Evolutionary conservation across 345 rosid species (phyloP), one percentile per base, ranked within the genome.

Genomic region (Moricandia arvensis): DNA sequence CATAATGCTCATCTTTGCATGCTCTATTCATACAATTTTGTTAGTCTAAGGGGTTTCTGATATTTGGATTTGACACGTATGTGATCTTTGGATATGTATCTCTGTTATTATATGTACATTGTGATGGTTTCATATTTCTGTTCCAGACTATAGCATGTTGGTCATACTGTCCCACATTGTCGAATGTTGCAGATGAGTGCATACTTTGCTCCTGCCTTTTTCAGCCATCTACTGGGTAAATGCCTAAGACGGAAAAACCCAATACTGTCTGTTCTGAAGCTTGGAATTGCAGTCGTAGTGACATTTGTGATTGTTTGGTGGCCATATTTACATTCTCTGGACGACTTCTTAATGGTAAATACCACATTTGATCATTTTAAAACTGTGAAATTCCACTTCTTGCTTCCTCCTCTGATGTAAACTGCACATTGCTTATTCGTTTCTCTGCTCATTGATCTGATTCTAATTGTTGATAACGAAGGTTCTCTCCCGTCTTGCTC

Each of bases 401-500:
- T 69, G 75, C 38, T 63, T 63, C 38, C 17, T 63, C 72, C 33
- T 70, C 31, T 64, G 59, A 24, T 71, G 67, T 58, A 26, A 69
- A 29, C 45, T 77, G 21, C 41, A 21, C 54, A 33, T 5, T 18
- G 13, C 30, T 54, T 4, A 24, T 66, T 26, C 16, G 27, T 7
- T 12, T 60, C 16, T 24, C 7, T 63, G 7, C 60, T 21, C 51
- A 4, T 18, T 54, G 9, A 62, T 34, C 6, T 47, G 47, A 75
- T 60, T 0, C 66, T 55, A 49, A 77, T 34, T 72, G 51, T 18
- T 70, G 74, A 74, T 69, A 54, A 7, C 37, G 31, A 84, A 95
- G 97, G 97, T 92, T 82, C 83, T 92, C 38, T 86, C 86, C 45
- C 96, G 94, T 68, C 93, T 92, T 76, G 97, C 96, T 81, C 99